Evolutionary conservation across 805 yeast species (phyloP), one percentile per base, ranked within the genome.

Genomic region (Saccharomycopsis fermentans): DNA sequence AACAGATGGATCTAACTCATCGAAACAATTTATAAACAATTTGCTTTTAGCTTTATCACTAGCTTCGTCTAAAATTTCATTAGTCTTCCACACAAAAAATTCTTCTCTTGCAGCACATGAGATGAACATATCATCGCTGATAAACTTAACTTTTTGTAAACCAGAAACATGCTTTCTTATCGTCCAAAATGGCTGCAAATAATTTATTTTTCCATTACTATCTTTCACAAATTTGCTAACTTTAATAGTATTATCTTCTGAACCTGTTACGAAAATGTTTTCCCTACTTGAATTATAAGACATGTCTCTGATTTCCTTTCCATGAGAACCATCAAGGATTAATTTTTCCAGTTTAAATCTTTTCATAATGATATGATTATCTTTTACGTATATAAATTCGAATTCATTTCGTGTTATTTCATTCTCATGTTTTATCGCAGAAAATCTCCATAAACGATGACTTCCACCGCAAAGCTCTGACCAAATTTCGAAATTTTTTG

Each of bases 111-210:
- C 95, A 24, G 91, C 87, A 1, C 88, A 79, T 6, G 84, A 73
- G 60, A 81, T 69, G 64, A 73, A 71, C 36, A 67, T 68, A 2
- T 69, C 74, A 2, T 69, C 74, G 63, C 77, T 79, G 40, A 90
- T 73, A 57, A 88, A 81, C 59, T 81, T 81, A 16, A 87, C 77
- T 24, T 81, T 78, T 69, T 92, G 98, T 53, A 94, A 71, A 1
- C 98, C 98, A 1, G 97, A 89, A 3, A 90, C 86, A 69, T 94
- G 99, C 58, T 82, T 81, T 68, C 92, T 80, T 67, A 84, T 77
- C 2, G 86, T 77, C 85, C 89, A 82, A 35, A 70, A 71, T 39
- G 75, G 77, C 8, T 66, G 65, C 1, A 87, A 62, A 0, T 64
- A 60, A 0, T 90, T 89, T 21, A 66, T 64, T 0, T 24, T 50